phyloP scores from a whole-genome alignment of 257 asterid species.

The Solanum gracilifrons region DNA sequence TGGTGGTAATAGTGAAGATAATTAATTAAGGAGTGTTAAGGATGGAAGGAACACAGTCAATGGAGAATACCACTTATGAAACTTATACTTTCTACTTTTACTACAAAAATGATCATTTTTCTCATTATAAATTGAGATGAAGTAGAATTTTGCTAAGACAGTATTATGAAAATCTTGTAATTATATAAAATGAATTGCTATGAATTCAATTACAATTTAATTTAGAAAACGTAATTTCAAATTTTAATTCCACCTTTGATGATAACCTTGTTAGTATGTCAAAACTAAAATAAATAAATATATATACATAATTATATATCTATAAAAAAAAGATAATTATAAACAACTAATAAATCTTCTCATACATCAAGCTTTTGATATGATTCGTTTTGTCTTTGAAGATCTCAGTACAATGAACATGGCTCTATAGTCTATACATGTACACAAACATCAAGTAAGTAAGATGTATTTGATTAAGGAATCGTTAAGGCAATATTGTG shows the following conservation, averaged over 20 bases:
- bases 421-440: neutral
- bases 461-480: neutral
- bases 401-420: neutral
- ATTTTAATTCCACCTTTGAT: neutral
- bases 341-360: neutral
- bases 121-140: neutral
- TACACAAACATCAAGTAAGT: neutral
- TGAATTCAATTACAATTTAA: neutral
- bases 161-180: neutral
- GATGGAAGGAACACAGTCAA: neutral
- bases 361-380: neutral
- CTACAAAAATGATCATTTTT: neutral
- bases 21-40: neutral
- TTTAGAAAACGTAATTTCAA: neutral
- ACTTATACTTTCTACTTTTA: neutral
- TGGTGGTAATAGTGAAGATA: neutral
- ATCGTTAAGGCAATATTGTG: neutral
- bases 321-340: neutral
- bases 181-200: neutral
- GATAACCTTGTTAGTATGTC: neutral
- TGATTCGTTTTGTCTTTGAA: neutral
- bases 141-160: neutral
- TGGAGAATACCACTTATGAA: neutral
- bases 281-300: neutral
- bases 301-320: neutral